These are phyloP conservation scores for Oryza australiensis DNA, from an alignment of 176 grass and related monocot species.

Conservation along the genomic window DNA sequence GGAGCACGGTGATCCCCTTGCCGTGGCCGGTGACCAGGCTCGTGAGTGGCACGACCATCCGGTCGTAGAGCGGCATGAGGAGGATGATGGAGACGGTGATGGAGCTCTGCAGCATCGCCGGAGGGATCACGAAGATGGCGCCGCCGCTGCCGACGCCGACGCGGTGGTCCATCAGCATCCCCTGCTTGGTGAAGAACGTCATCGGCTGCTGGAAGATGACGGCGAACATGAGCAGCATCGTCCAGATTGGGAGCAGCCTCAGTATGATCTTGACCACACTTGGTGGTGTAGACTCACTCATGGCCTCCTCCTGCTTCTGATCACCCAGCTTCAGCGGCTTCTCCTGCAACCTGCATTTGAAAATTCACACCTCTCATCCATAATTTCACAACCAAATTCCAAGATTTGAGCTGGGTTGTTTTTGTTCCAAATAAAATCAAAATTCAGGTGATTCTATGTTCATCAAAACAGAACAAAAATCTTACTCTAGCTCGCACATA, in stretches of 20 bases:
- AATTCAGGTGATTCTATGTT: neutral
- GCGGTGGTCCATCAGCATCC: constrained; percentile 74
- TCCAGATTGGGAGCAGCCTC: constrained; percentile 76
- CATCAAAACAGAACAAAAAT: neutral
- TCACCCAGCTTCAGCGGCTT: constrained; percentile 39
- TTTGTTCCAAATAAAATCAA: too few species aligned
- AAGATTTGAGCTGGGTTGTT: too few species aligned
- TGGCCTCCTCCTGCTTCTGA: neutral
- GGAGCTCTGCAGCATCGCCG: constrained; percentile 91
- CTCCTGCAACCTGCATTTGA: constrained; percentile 54
- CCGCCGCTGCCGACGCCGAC: constrained; percentile 3
- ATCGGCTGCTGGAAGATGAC: constrained; percentile 92
- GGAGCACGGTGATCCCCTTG: constrained; percentile 72
- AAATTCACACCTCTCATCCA: neutral
- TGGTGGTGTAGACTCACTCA: constrained; percentile 29
- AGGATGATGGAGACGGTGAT: constrained; percentile 86
- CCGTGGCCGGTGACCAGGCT: constrained; percentile 36
- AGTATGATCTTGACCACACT: constrained; percentile 51
- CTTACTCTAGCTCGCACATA: constrained; percentile 64
- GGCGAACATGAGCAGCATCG: constrained; percentile 72
- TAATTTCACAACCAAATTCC: neutral
- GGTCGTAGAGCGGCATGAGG: constrained; percentile 81
- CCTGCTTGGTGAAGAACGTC: constrained; percentile 96
- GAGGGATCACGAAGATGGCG: constrained; percentile 57
- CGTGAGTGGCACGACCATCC: constrained; percentile 54